These are phyloP conservation scores for Paecilomyces sp. DNA, from an alignment of 2,329 filamentous ascomycete species.

Conservation along the genomic window DNA sequence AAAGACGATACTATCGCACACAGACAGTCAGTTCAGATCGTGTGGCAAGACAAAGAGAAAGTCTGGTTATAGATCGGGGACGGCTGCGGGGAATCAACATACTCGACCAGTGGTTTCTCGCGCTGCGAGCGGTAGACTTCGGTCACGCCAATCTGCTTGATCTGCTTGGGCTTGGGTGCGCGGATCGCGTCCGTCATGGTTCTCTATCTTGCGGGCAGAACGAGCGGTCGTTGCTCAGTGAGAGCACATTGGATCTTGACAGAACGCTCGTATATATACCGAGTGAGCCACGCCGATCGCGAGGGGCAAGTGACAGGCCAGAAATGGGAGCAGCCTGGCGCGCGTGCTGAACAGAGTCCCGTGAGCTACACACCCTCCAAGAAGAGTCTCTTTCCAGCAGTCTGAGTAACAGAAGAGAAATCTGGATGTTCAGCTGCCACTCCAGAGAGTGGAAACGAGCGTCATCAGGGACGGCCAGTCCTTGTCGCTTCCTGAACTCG, in stretches of 20 bases:
- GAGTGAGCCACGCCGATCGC: neutral
- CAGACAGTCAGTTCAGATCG: neutral
- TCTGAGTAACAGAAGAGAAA: neutral
- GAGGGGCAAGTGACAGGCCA: neutral
- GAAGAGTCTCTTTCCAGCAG: neutral
- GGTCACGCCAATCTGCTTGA: slow-evolving; percentile 35
- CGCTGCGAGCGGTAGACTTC: slow-evolving; percentile 30
- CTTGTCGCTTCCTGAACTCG: neutral
- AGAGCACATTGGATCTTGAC: neutral
- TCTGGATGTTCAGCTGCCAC: neutral
- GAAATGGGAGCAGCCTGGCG: neutral
- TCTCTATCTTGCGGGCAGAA: neutral
- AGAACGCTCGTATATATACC: neutral
- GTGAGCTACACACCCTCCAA: neutral
- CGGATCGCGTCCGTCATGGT: neutral
- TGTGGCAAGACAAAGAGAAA: neutral
- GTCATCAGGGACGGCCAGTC: neutral
- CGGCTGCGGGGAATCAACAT: slow-evolving; percentile 3
- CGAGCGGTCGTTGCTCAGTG: neutral
- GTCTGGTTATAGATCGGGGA: neutral
- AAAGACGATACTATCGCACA: slow-evolving; percentile 49
- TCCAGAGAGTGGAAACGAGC: neutral
- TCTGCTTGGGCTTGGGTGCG: neutral
- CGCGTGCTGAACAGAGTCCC: neutral
- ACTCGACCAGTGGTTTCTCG: slow-evolving; percentile 33